Evolutionary conservation across 2,329 filamentous ascomycete species (phyloP).

Genomic region (Bipolaris gigantea): DNA sequence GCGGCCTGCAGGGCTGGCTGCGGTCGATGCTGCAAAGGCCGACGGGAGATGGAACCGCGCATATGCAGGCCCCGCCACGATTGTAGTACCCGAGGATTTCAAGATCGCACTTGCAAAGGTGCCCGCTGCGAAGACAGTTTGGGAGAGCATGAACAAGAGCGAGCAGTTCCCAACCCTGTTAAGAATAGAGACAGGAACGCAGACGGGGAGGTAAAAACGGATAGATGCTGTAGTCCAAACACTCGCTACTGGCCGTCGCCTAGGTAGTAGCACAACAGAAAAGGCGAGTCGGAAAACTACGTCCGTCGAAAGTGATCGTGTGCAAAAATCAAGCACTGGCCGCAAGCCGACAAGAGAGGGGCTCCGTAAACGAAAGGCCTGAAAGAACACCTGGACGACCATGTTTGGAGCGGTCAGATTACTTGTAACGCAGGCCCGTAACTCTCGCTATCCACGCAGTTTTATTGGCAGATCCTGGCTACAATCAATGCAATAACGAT

Average conservation of each 20-base stretch:
- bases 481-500: too few relatives aligned
- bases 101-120: conserved; percentile 46
- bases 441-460: too few relatives aligned
- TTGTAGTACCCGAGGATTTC: conserved; percentile 56
- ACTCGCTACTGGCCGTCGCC: conserved; percentile 8
- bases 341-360: neutral
- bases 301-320: neutral
- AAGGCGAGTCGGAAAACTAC: neutral
- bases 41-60: conserved; percentile 63
- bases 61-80: conserved; percentile 55
- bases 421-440: too few relatives aligned
- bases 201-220: conserved; percentile 36
- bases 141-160: conserved; percentile 50
- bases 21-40: conserved; percentile 58
- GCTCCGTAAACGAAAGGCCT: conserved; percentile 5
- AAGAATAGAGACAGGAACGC: conserved; percentile 49
- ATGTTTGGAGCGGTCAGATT: too few relatives aligned
- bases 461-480: too few relatives aligned
- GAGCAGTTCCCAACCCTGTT: conserved; percentile 53
- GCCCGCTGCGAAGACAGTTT: conserved; percentile 45
- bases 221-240: conserved; percentile 48
- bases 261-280: neutral
- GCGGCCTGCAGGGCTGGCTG: conserved; percentile 51
- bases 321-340: neutral
- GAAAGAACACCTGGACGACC: too few relatives aligned